phyloP scores from a whole-genome alignment of 352 stramenopile species.

The Globisporangium emineosum region DNA sequence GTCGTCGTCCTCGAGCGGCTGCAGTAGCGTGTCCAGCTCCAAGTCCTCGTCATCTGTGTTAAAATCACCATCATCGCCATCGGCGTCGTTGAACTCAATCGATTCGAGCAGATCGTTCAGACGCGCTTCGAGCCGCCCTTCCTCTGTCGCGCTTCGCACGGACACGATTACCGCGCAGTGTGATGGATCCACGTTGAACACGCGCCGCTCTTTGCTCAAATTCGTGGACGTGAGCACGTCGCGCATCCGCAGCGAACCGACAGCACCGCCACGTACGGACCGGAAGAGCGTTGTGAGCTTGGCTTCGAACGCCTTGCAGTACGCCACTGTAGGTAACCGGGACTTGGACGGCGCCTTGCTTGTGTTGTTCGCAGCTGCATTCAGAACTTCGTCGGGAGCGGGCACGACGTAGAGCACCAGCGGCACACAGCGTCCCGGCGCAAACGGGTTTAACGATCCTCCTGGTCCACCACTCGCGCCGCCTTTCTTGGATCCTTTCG shows the following conservation, averaged over 20 bases:
- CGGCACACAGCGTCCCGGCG: slow-evolving; percentile 60
- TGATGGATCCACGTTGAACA: slow-evolving; percentile 67
- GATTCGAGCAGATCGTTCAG: slow-evolving; percentile 43
- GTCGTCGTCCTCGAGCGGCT: slow-evolving; percentile 52
- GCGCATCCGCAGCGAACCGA: slow-evolving; percentile 52
- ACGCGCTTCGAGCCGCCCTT: slow-evolving; percentile 31
- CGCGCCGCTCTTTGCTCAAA: slow-evolving; percentile 58
- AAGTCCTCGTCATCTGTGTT: slow-evolving; percentile 21
- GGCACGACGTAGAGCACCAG: slow-evolving; percentile 63
- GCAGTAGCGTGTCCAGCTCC: slow-evolving; percentile 33
- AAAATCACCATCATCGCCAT: too few species aligned
- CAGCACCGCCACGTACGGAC: slow-evolving; percentile 46
- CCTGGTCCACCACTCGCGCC: slow-evolving; percentile 13
- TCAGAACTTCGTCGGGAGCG: slow-evolving; percentile 44
- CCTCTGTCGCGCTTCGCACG: slow-evolving; percentile 21
- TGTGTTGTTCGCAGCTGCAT: slow-evolving; percentile 24
- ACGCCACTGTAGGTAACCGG: slow-evolving; percentile 50
- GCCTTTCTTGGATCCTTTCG: slow-evolving; percentile 36
- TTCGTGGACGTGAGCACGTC: slow-evolving; percentile 50
- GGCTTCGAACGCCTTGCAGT: slow-evolving; percentile 55
- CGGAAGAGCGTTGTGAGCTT: slow-evolving; percentile 50
- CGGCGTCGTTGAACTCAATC: slow-evolving; percentile 30
- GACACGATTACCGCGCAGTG: slow-evolving; percentile 70
- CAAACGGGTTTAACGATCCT: slow-evolving; percentile 32
- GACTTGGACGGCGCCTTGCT: slow-evolving; percentile 16